Evolutionary conservation across 2,329 filamentous ascomycete species (phyloP), one percentile per base, ranked within the genome.

Genomic region (Monilinia fructicola): DNA sequence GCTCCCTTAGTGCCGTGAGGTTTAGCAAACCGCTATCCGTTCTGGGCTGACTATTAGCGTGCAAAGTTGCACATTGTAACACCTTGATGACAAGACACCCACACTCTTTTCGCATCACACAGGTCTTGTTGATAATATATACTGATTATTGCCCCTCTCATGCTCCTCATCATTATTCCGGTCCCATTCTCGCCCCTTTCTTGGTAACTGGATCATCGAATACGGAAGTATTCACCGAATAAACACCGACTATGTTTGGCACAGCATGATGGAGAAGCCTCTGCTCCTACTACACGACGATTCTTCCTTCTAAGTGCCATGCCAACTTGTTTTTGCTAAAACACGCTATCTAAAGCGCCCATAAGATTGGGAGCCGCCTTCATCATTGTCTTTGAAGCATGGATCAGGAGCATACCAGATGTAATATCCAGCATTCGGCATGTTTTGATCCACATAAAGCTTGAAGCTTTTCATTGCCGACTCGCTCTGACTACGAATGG

Each of bases 351-450:
- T 6, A 5, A 9, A 21, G 12, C 18, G 38, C 1, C 14, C 4
- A 16, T n/a, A 18, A 5, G 2, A 61, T 59, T 11, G 21, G 11
- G 12, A 18, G 4, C 28, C 18, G 11, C 0, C 3, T 23, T 23
- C 16, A 28, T 31, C 21, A 52, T 40, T 11, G 23, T 42, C 16
- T 21, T 52, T 42, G 48, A 50, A 52, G 35, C 70, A 71, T 18
- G 70, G 70, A 65, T 72, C 70, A 21, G 31, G 68, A 50, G 31
- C 64, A 54, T 68, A 72, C 26, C 58, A 50, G 46, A 71, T 55
- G 18, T 3, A 28, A 35, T 59, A 65, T 14, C 48, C 63, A 18
- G 46, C 26, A 28, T 35, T 23, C 6, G 46, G 40, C 14, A 48
- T 62, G 11, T 31, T 48, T 42, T 65, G 40, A 14, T 44, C 31